A percentile compares a stretch with the other conserved stretches of the same genome.
phyloP scores from a whole-genome alignment of 495 filamentous ascomycete species.

The Penicillium chermesinum region DNA sequence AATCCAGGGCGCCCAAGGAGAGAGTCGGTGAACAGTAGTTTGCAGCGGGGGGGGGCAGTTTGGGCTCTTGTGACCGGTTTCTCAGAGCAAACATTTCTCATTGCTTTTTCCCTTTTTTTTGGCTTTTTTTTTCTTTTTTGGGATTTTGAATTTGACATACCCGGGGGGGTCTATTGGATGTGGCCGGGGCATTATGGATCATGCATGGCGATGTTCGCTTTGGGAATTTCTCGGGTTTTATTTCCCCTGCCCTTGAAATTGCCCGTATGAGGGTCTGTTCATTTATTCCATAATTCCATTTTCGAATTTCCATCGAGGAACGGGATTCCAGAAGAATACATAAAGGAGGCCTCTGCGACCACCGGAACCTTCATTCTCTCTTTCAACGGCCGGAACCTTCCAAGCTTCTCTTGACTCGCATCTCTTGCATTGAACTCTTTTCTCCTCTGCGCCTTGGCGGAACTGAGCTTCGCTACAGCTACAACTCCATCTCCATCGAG shows the following conservation, averaged over 20 bases:
- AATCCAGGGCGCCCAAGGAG: slow-evolving; percentile 12
- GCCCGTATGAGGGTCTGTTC: background rate
- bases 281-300: slow-evolving; percentile 1
- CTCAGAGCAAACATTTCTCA: slow-evolving; percentile 19
- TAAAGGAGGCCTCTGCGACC: slow-evolving; percentile 8
- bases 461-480: background rate
- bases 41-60: background rate
- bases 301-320: background rate
- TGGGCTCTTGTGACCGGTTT: slow-evolving; percentile 15
- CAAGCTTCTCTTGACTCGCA: background rate
- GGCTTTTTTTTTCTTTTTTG: background rate
- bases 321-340: slow-evolving; percentile 5
- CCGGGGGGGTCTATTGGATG: background rate
- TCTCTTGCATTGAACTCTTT: background rate
- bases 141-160: background rate
- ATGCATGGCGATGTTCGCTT: background rate
- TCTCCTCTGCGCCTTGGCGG: background rate
- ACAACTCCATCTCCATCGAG: background rate
- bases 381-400: background rate
- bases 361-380: background rate
- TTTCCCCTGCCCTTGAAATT: background rate
- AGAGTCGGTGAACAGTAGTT: slow-evolving; percentile 21
- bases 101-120: background rate
- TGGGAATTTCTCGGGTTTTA: background rate
- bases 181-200: background rate